Base-by-base conservation (phyloP, 441 rosid species). In the Populus hybrid region DNA sequence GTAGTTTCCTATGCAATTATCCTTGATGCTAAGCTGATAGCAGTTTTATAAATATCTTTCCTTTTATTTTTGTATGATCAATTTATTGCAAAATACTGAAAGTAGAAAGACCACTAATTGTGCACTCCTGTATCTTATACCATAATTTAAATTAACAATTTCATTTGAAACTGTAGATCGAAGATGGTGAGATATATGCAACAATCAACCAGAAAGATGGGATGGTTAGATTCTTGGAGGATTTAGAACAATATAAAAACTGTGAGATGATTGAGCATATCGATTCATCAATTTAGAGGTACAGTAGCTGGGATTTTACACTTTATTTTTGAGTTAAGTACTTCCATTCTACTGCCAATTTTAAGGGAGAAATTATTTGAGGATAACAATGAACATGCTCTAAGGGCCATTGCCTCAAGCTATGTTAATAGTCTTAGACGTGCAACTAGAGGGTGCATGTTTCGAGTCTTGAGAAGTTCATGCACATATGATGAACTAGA, bases 131-230 rank as follows among this genome's bases (percentile, higher is more conserved):
- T 0, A 7, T 74, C 63, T 34, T 28, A 21, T 59, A 30, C 32
- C 26, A 38, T 54, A 35, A 46, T 46, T 3, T 46, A 8, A n/a
- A 35, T 40, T 77, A 67, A 76, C 65, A 21, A 42, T 36, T 79
- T 77, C 12, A 28, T 67, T 42, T 66, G 28, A 70, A 83, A 81
- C 69, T 81, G 77, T 81, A 91, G 98, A 96, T 96, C 75, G 4
- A 92, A 89, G 95, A 96, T 84, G 98, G 98, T 82, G 93, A 94
- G 88, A 96, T 96, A 86, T 88, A 88, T 86, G 99, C 99, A n/a
- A 83, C 92, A 70, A 96, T 94, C 82, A 93, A 94, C 88, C 99
- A 94, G 87, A 94, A 93, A 87, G 98, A 94, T 79, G 98, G 99
- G 57, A 96, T 96, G 99, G 98, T 93, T 77, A 89, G 98, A 84